Base-by-base conservation (phyloP, 257 asterid genomes). In the Eucommia ulmoides region DNA sequence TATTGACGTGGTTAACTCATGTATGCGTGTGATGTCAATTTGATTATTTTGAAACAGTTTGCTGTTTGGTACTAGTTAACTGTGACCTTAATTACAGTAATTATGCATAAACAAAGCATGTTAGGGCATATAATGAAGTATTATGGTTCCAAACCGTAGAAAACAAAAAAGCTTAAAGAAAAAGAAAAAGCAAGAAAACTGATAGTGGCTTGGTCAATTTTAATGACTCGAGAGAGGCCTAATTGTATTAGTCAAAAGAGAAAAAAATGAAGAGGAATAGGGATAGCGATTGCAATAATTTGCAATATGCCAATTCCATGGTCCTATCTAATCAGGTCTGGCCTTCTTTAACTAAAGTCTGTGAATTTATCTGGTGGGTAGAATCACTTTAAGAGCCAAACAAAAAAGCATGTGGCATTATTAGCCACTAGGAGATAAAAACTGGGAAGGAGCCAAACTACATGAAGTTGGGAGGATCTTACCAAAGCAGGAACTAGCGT, bases 391-490 rank as follows among this genome's bases (percentile, higher is more conserved):
- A 63, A 51, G 60, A 45, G 54, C 23, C 46, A 69, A 59, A 50
- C 58, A 41, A 55, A 69, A 55, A 64, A 49, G 56, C 49, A 52
- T 23, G 11, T 57, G 49, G 52, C 65, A 69, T 49, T 62, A 50
- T 55, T 19, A 33, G 52, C 62, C 53, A 45, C 63, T 41, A 57
- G 53, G 46, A 52, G 67, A 60, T 59, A 26, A 45, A 54, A 26
- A 54, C 54, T 6, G 35, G 67, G 66, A 72, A 68, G 62, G 55
- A 61, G 74, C 65, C 79, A 79, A 69, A 58, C 49, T 18, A 53
- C 51, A 65, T 62, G 45, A 48, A 58, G 73, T 63, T 35, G n/a
- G n/a, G 67, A 56, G 46, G 62, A 49, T 23, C 45, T 59, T 17
- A 35, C 59, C 68, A 41, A 61, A 65, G 18, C 63, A 62, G 53